Conservation (phyloP, 2,329 filamentous ascomycete species). For the Neospermospora avenae region DNA sequence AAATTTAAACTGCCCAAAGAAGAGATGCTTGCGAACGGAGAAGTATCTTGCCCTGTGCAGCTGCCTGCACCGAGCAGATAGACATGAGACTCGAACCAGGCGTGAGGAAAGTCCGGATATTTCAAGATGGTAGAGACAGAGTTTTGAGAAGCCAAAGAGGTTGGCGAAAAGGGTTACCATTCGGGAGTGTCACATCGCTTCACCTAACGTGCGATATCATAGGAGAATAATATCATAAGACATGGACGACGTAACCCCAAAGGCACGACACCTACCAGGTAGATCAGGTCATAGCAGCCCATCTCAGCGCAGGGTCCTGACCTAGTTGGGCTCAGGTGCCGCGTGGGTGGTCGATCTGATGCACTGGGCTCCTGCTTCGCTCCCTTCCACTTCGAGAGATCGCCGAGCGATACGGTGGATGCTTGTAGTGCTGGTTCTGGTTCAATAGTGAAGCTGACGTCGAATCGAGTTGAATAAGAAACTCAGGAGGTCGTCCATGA, state of each 20-base stretch:
- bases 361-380: constrained; percentile 16
- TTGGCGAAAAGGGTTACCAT: neutral
- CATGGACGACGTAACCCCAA: neutral
- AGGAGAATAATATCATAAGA: neutral
- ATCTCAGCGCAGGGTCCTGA: neutral
- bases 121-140: neutral
- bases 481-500: neutral
- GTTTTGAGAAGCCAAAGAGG: neutral
- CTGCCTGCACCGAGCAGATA: neutral
- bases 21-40: constrained; percentile 1
- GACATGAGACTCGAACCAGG: neutral
- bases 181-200: neutral
- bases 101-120: neutral
- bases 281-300: neutral
- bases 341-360: constrained; percentile 24
- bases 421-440: constrained; percentile 21
- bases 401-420: constrained; percentile 25
- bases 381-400: constrained; percentile 15
- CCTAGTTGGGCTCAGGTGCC: neutral
- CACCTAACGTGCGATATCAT: neutral
- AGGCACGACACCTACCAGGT: neutral
- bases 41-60: neutral
- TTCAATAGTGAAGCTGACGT: constrained; percentile 18
- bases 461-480: constrained; percentile 2
- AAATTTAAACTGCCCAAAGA: neutral